Percentiles rank a stretch among this genome's conserved stretches.
phyloP scores from a whole-genome alignment of 106 monocot species.

The Vanilla planifolia region DNA sequence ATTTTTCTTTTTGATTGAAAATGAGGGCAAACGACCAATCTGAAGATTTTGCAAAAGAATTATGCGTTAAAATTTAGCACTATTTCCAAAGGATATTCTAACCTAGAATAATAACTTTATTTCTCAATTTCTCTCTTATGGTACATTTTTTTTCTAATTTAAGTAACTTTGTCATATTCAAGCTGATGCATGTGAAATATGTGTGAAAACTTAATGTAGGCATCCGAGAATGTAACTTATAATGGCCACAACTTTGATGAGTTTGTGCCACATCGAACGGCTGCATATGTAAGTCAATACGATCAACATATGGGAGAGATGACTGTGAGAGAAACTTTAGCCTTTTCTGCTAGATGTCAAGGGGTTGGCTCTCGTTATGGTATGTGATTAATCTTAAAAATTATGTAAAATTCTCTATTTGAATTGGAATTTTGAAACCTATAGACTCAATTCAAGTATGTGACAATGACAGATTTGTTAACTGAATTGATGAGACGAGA shows the following conservation, averaged over 20 bases:
- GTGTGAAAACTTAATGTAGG: slow-evolving; percentile 18
- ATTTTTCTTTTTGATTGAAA: background rate
- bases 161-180: too few species aligned
- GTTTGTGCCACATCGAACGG: slow-evolving; percentile 37
- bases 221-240: slow-evolving; percentile 35
- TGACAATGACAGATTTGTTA: slow-evolving; percentile 36
- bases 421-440: background rate
- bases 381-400: slow-evolving; percentile 1
- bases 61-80: background rate
- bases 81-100: background rate
- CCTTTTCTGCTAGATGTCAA: slow-evolving; percentile 30
- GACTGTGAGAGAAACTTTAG: slow-evolving; percentile 34
- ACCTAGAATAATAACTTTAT: too few species aligned
- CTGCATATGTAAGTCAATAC: slow-evolving; percentile 31
- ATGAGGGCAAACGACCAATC: too few species aligned
- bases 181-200: too few species aligned
- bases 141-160: too few species aligned
- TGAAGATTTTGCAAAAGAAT: too few species aligned
- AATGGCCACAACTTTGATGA: slow-evolving; percentile 34
- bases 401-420: background rate
- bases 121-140: too few species aligned
- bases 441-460: background rate
- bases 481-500: slow-evolving; percentile 54
- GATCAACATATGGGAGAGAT: slow-evolving; percentile 30
- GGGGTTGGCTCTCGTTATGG: slow-evolving; percentile 37